Conservation (phyloP, 1,139 yeast species). For the Zhuliangozyma blackwelliae region DNA sequence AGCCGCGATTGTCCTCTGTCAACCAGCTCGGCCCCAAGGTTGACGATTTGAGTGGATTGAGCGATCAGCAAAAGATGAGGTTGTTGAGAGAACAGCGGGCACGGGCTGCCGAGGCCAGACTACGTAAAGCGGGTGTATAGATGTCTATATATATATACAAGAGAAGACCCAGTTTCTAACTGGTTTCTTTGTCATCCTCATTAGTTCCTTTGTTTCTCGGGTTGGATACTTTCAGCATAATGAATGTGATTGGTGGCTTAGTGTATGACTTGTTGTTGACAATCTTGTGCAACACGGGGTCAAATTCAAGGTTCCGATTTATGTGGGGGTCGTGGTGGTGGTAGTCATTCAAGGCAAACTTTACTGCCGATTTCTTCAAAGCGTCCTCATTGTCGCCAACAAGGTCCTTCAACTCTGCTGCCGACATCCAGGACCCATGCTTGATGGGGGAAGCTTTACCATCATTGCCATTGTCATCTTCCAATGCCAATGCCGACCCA, state of each 20-base stretch:
- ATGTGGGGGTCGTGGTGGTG: slow-evolving; percentile 52
- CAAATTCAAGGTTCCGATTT: slow-evolving; percentile 6
- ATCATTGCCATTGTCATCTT: slow-evolving; percentile 9
- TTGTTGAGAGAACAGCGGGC: slow-evolving; percentile 94
- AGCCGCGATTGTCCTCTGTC: slow-evolving; percentile 27
- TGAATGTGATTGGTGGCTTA: slow-evolving; percentile 6
- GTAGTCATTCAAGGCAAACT: slow-evolving; percentile 57
- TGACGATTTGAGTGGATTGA: slow-evolving; percentile 31
- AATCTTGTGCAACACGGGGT: slow-evolving; percentile 9
- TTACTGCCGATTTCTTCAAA: slow-evolving; percentile 38
- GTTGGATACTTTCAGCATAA: slow-evolving; percentile 8
- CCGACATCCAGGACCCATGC: slow-evolving; percentile 42
- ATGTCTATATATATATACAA: too few species aligned
- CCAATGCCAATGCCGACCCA: slow-evolving; percentile 12
- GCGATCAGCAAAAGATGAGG: slow-evolving; percentile 67
- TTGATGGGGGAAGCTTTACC: too few species aligned
- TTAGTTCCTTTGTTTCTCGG: neutral
- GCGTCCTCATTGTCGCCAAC: slow-evolving; percentile 16
- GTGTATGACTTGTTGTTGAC: slow-evolving; percentile 4
- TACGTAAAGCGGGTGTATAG: slow-evolving; percentile 20
- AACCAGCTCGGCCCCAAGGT: slow-evolving; percentile 23
- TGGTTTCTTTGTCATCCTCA: neutral
- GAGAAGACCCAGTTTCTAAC: too few species aligned
- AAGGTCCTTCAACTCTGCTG: slow-evolving; percentile 19
- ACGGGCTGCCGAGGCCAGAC: slow-evolving; percentile 91